phyloP scores from a whole-genome alignment of 2,329 filamentous ascomycete genomes.

The Botryotinia narcissicola region DNA sequence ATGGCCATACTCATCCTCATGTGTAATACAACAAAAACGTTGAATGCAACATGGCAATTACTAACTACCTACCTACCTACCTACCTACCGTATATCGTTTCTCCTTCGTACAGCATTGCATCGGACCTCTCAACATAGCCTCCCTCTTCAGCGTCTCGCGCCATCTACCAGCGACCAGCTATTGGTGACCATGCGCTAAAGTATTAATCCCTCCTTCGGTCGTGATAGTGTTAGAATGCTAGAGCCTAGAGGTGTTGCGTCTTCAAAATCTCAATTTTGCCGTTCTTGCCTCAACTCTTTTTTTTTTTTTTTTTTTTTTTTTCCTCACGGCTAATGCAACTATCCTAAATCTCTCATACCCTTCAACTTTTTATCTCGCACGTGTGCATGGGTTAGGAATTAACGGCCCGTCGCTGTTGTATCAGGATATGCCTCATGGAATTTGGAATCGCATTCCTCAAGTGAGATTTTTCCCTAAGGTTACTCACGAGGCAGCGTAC shows the following conservation, averaged over 20 bases:
- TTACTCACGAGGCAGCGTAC: background rate
- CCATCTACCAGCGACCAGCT: background rate
- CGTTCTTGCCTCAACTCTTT: background rate
- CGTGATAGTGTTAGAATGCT: background rate
- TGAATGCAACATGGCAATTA: background rate
- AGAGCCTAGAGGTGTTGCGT: too few species aligned
- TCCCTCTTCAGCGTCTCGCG: background rate
- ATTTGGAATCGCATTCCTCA: background rate
- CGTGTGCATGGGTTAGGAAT: background rate
- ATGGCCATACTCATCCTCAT: background rate
- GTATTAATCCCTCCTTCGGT: background rate
- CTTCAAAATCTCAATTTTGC: background rate
- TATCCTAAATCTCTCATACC: background rate
- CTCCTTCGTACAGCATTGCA: background rate
- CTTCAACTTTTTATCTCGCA: too few species aligned
- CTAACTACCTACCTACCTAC: background rate
- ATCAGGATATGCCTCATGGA: background rate
- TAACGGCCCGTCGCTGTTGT: background rate
- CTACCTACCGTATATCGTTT: background rate
- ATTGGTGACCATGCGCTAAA: background rate
- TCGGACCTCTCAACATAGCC: conserved; percentile 6
- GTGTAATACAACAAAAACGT: conserved; percentile 5
- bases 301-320: background rate
- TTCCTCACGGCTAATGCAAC: background rate
- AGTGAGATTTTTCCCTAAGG: background rate